Evolutionary conservation across 495 filamentous ascomycete genomes (phyloP), one percentile per base, ranked within the genome.

Genomic region (Tuber melanosporum): DNA sequence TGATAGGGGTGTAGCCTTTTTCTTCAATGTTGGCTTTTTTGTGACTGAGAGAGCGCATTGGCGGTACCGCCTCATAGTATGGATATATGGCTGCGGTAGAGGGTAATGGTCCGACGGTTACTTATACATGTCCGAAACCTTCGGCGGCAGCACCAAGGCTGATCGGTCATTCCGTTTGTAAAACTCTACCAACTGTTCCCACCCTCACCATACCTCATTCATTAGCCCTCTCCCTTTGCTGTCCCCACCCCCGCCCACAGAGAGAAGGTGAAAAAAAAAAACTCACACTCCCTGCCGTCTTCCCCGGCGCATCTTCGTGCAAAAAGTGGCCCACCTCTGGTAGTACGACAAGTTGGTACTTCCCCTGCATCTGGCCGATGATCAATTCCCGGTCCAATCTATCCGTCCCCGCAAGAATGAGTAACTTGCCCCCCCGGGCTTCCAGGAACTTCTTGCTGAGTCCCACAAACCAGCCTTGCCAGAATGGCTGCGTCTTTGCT

Each of bases 251-350:
- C 82, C 19, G 10, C 47, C 75, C 75, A 41, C 72, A 71, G 71
- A 77, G 9, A 52, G 44, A 47, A 41, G 15, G 39, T 42, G 14
- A 39, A 8, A 57, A 20, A 9, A 42, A 71, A 70, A 44, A 47
- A 80, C 82, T 73, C 70, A 83, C 82, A 42, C 90, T 88, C 79
- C 89, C 88, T 8, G 96, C 95, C 43, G 91, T 94, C 86, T 93
- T 96, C 77, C 91, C 91, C 1, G 96, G 94, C 74, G 93, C 88
- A 84, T 99, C 95, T 84, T 99, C 95, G 77, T 98, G 96, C 71
- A 99, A 89, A 80, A 98, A 99, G 84, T 98, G 95, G 0, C 95
- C 95, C 9, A 94, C 94, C 84, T 97, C 93, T 0, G 96, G 96
- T 77, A 98, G 91, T 26, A 99, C 94, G 73, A 97, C 91, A 26